Evolutionary conservation across 371 early-diverging fungal species (phyloP), one percentile per base, ranked within the genome.

Genomic region (Mucor circinelloides): DNA sequence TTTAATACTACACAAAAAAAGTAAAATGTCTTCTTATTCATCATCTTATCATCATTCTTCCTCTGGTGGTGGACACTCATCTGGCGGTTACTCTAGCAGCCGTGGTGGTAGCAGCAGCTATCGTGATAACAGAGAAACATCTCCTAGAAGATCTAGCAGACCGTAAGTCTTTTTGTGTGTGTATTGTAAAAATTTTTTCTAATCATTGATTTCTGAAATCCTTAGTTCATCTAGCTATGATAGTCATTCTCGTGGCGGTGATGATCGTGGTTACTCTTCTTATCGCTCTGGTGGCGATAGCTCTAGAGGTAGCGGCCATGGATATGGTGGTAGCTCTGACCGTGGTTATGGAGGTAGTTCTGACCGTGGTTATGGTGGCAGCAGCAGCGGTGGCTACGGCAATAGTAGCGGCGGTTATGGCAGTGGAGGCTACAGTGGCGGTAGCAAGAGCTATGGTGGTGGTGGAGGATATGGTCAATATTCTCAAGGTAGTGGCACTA

Each of bases 221-320:
- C 60, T 36, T 58, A 57, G 63, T 54, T 57, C 65, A 58, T 65
- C 62, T 44, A 78, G 84, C 42, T 82, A 84, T 64, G 85, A 85
- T 64, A 62, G 61, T 34, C 64, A 68, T 50, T 76, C 72, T 21
- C 70, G 73, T 10, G 77, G 78, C 42, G 77, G 77, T 58, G 84
- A 85, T 62, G 75, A 75, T 59, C 80, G 83, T 63, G 83, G 79
- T 30, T 77, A 76, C 42, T 77, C 79, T 50, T 77, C 80, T 67
- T 80, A 80, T 32, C 75, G 76, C 25, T 69, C 75, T 19, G 64
- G 69, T 46, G 75, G 75, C 28, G 44, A 67, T 28, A 62, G 73
- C 31, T 67, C 71, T 15, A 66, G 70, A 15, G 60, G 71, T 6
- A 63, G 63, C 32, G 27, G 52, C 15, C 52, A 52, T 52, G 52